These are phyloP conservation scores for Parmales sp. DNA, from an alignment of 108 stramenopile genomes.

Conservation along the genomic window DNA sequence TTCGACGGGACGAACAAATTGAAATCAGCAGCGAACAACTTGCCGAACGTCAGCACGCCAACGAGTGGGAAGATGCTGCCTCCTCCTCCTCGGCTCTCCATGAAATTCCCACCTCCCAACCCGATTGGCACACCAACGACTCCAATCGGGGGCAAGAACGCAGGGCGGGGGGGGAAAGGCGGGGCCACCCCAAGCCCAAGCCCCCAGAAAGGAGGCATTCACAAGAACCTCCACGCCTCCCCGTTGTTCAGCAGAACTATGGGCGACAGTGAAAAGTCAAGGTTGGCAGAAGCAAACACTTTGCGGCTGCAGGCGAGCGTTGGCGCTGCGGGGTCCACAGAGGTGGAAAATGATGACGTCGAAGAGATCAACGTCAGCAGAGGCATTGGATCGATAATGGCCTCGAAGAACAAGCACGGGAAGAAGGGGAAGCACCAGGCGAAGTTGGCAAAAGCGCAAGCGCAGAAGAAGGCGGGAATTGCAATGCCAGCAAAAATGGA, in stretches of 20 bases:
- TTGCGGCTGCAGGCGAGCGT: neutral
- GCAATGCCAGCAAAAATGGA: too few species aligned
- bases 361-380: neutral
- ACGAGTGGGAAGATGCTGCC: too few species aligned
- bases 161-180: neutral
- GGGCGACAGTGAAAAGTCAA: neutral
- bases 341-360: constrained; percentile 1
- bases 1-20: neutral
- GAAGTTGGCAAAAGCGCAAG: neutral
- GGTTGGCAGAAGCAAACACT: too few species aligned
- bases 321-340: neutral
- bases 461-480: too few species aligned
- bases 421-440: constrained; percentile 8
- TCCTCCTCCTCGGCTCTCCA: neutral
- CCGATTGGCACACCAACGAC: neutral
- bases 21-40: neutral
- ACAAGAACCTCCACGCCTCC: neutral
- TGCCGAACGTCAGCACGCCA: too few species aligned
- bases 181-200: neutral
- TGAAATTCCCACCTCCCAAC: neutral
- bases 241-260: neutral
- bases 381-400: neutral
- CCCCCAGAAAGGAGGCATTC: constrained; percentile 1
- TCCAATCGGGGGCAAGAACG: constrained; percentile 7
- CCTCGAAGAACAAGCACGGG: neutral